These are phyloP conservation scores for Trichosporon sp. DNA, from an alignment of 1,284 basidiomycete species.

Conservation along the genomic window DNA sequence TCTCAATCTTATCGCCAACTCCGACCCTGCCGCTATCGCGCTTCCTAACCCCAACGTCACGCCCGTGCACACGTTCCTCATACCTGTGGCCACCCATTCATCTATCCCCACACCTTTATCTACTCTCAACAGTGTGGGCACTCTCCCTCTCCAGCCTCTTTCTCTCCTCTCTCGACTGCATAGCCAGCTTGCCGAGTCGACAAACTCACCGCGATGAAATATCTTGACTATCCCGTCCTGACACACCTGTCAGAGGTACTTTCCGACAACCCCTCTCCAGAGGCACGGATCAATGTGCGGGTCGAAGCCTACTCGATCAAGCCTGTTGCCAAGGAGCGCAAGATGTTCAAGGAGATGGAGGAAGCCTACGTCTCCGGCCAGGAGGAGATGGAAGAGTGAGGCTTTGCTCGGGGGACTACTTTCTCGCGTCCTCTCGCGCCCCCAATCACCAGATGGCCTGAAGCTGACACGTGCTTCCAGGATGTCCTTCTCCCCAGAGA, in stretches of 20 bases:
- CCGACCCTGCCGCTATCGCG: background rate
- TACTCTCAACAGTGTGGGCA: background rate
- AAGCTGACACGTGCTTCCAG: conserved; percentile 14
- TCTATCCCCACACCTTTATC: background rate
- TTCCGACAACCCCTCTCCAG: conserved; percentile 62
- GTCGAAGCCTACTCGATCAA: conserved; percentile 98
- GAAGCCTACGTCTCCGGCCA: conserved; percentile 59
- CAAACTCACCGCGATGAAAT: conserved; percentile 86
- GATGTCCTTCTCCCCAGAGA: conserved; percentile 48
- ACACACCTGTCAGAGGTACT: conserved; percentile 74
- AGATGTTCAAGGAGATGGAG: conserved; percentile 88
- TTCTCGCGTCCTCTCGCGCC: background rate
- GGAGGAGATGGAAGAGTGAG: conserved; percentile 48
- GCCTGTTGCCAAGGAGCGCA: conserved; percentile 93
- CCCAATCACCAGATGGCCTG: background rate
- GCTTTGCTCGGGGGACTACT: background rate
- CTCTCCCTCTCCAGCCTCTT: background rate
- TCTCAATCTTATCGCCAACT: background rate
- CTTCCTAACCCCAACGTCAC: background rate
- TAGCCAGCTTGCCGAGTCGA: background rate
- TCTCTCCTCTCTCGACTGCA: background rate
- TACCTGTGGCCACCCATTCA: background rate
- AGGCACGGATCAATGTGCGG: conserved; percentile 84
- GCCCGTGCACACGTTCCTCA: background rate
- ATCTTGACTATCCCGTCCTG: conserved; percentile 77